Base-by-base conservation (phyloP, 2,329 filamentous ascomycete genomes). In the Plectosphaerella cucumerina region DNA sequence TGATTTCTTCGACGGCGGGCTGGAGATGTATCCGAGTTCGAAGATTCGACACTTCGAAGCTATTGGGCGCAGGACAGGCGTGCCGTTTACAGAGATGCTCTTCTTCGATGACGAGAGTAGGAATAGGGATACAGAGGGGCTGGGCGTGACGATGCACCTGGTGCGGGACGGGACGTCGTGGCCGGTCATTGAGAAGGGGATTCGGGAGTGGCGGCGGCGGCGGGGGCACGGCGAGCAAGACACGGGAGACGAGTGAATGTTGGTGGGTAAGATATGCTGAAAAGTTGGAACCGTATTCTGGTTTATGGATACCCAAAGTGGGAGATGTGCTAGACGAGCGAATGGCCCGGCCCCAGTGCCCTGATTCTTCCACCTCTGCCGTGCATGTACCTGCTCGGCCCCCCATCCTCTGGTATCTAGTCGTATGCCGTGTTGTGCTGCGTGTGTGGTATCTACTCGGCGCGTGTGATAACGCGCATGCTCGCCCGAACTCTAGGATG, bases 81-180 rank as follows among this genome's bases (percentile, higher is more conserved):
- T 97, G 3, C 71, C 74, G 6, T 96, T 83, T 62, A 80, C 87
- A 56, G 90, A 97, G 45, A 96, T 97, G 86, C 67, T 97, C 33
- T 97, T 97, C 68, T 97, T 97, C 59, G 93, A 97, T 60, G 93
- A 97, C 60, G 93, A 97, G 78, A 77, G 78, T 48, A 74, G 93
- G 54, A 97, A 97, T 64, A 77, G 82, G 52, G 91, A 97, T 64
- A 93, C 96, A 1, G 83, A 86, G 71, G 72, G 65, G 22, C 62
- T 97, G 47, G 92, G 92, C 0, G 87, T 96, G 3, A 89, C 87
- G 1, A 96, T 97, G 82, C 84, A 84, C 63, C 71, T 97, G 47
- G 86, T 97, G 1, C 73, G 81, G 50, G 86, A 96, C 65, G 92
- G 92, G 0, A 83, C 96, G 49, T 85, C 80, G 2, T 86, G 83